Conservation (phyloP, 1,139 yeast genomes). For the Candida dubliniensis region DNA sequence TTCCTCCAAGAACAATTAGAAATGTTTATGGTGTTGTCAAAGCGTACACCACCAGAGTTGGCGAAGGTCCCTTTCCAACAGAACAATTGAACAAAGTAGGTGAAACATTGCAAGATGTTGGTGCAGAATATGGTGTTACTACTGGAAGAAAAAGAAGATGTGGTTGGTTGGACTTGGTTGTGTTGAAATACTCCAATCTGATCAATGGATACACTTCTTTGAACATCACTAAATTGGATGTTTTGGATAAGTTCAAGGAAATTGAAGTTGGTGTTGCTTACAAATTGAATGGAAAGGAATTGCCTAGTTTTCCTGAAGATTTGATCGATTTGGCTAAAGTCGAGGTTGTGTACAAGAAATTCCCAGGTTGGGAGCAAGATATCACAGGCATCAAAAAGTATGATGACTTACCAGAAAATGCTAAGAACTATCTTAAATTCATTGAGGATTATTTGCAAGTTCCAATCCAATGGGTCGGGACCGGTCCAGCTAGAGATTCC, state of each 20-base stretch:
- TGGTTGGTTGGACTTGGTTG: slow-evolving; percentile 98
- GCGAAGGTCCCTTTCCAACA: slow-evolving; percentile 99
- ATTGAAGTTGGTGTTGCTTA: slow-evolving; percentile 86
- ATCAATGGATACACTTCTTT: slow-evolving; percentile 94
- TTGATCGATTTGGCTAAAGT: slow-evolving; percentile 76
- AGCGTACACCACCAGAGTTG: slow-evolving; percentile 98
- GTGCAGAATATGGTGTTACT: slow-evolving; percentile 97
- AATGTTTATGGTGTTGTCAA: slow-evolving; percentile 94
- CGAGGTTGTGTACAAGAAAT: slow-evolving; percentile 83
- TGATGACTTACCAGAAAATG: slow-evolving; percentile 83
- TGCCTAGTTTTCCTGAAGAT: slow-evolving; percentile 91
- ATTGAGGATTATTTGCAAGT: slow-evolving; percentile 83
- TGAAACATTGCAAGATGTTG: slow-evolving; percentile 82
- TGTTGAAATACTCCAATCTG: slow-evolving; percentile 82
- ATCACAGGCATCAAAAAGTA: slow-evolving; percentile 71
- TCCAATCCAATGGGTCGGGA: slow-evolving; percentile 96
- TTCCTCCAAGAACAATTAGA: slow-evolving; percentile 81
- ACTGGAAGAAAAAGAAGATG: slow-evolving; percentile 99
- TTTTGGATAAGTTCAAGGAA: slow-evolving; percentile 84
- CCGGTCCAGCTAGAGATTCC: slow-evolving; percentile 94
- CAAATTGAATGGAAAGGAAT: slow-evolving; percentile 69
- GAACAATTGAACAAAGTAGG: slow-evolving; percentile 91
- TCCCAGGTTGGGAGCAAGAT: slow-evolving; percentile 93
- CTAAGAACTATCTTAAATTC: slow-evolving; percentile 76
- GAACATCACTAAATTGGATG: slow-evolving; percentile 94